Evolutionary conservation across 2,329 filamentous ascomycete genomes (phyloP).

Genomic region (Leptographium wingfieldii): DNA sequence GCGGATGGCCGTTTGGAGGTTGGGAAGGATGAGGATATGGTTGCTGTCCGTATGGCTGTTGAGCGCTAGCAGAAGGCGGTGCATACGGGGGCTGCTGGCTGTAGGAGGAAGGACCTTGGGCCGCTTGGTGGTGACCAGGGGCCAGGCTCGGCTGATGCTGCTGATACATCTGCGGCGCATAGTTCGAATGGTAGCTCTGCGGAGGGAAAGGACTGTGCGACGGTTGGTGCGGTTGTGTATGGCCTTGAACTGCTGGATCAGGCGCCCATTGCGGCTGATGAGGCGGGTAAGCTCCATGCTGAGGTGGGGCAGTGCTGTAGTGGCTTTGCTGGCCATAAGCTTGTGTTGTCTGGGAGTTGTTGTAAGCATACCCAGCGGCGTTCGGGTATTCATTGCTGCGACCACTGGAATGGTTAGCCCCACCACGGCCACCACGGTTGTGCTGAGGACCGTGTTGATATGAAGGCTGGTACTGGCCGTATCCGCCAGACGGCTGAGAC

Average conservation of each 20-base stretch:
- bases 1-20: constrained; percentile 20
- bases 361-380: constrained; percentile 30
- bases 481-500: constrained; percentile 21
- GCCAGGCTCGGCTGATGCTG: constrained; percentile 24
- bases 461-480: constrained; percentile 25
- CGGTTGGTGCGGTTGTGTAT: constrained; percentile 17
- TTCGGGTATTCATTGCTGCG: constrained; percentile 30
- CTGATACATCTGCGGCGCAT: constrained; percentile 41
- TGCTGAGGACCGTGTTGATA: constrained; percentile 20
- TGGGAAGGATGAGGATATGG: constrained; percentile 12
- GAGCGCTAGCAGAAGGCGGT: constrained; percentile 16
- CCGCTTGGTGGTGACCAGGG: constrained; percentile 5
- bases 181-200: constrained; percentile 46
- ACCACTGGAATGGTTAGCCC: constrained; percentile 25
- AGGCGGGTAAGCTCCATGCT: constrained; percentile 19
- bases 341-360: constrained; percentile 20
- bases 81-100: constrained; percentile 9
- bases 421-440: constrained; percentile 27
- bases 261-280: constrained; percentile 28
- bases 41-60: constrained; percentile 11
- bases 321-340: constrained; percentile 18
- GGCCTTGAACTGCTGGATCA: constrained; percentile 21
- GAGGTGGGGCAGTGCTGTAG: constrained; percentile 17
- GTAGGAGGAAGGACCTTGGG: constrained; percentile 11
- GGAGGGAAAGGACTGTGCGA: constrained; percentile 36